Evolutionary conservation across 2,329 filamentous ascomycete genomes (phyloP).

Genomic region (Sarocladiaceae sp.): DNA sequence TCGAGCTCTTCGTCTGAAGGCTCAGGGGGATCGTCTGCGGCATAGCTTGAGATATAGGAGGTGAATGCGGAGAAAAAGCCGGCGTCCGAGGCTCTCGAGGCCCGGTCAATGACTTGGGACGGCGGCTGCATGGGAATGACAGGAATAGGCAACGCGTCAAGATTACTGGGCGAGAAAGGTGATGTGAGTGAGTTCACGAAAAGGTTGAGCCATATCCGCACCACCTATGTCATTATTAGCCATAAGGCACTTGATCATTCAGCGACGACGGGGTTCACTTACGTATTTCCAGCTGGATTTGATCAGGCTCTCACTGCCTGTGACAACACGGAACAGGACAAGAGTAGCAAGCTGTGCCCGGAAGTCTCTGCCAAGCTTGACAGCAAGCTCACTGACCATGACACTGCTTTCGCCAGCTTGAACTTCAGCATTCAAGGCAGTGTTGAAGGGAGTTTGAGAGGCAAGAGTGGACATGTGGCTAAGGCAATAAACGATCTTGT

Average conservation of each 20-base stretch:
- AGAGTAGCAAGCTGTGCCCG: slow-evolving; percentile 90
- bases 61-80: slow-evolving; percentile 93
- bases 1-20: slow-evolving; percentile 96
- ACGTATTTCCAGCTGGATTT: slow-evolving; percentile 75
- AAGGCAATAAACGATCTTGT: slow-evolving; percentile 87
- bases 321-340: slow-evolving; percentile 90
- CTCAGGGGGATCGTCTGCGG: slow-evolving; percentile 94
- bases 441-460: slow-evolving; percentile 72
- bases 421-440: slow-evolving; percentile 88
- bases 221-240: slow-evolving; percentile 55
- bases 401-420: slow-evolving; percentile 88
- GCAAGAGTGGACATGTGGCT: slow-evolving; percentile 87
- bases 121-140: slow-evolving; percentile 87
- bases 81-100: slow-evolving; percentile 69
- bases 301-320: slow-evolving; percentile 76
- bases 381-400: slow-evolving; percentile 97
- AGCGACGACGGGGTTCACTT: slow-evolving; percentile 29
- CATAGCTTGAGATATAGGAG: slow-evolving; percentile 97
- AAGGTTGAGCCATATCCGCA: slow-evolving; percentile 90
- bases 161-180: slow-evolving; percentile 63
- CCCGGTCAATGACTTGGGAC: slow-evolving; percentile 88
- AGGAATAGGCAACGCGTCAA: slow-evolving; percentile 65
- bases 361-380: slow-evolving; percentile 91
- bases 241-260: slow-evolving; percentile 15
- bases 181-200: slow-evolving; percentile 94